These are phyloP conservation scores for Celoporthe dispersa DNA, from an alignment of 2,329 filamentous ascomycete species.

Conservation along the genomic window DNA sequence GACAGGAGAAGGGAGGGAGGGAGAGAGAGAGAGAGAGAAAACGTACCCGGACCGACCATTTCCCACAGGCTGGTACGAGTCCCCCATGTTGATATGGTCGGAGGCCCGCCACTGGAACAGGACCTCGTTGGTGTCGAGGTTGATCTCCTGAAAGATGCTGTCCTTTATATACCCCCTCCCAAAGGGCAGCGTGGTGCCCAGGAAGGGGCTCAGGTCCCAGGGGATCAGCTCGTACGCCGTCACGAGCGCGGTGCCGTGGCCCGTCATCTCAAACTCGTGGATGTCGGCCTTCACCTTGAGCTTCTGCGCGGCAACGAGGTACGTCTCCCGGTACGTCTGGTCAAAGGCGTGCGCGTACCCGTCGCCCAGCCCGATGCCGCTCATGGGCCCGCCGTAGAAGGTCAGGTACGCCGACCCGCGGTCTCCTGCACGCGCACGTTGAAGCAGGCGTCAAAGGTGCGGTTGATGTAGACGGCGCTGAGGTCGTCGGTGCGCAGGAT, in stretches of 20 bases:
- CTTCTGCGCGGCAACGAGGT: slow-evolving; percentile 10
- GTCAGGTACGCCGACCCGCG: slow-evolving; percentile 30
- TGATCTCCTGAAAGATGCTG: slow-evolving; percentile 45
- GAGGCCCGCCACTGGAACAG: slow-evolving; percentile 44
- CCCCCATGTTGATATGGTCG: slow-evolving; percentile 36
- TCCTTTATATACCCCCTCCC: slow-evolving; percentile 37
- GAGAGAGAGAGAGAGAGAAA: not conserved
- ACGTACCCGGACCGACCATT: slow-evolving; percentile 5
- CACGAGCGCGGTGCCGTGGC: slow-evolving; percentile 45
- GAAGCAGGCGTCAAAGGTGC: slow-evolving; percentile 36
- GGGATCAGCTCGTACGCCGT: slow-evolving; percentile 42
- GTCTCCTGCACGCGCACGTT: slow-evolving; percentile 36
- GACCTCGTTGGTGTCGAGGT: slow-evolving; percentile 41
- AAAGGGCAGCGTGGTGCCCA: slow-evolving; percentile 30
- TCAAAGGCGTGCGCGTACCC: slow-evolving; percentile 19
- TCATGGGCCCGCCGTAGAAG: slow-evolving; percentile 32
- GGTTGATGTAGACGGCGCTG: slow-evolving; percentile 45
- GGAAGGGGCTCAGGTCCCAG: slow-evolving; percentile 33
- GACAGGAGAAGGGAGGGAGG: too few relatives aligned
- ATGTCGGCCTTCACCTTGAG: slow-evolving; percentile 37
- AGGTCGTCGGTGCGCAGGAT: slow-evolving; percentile 42
- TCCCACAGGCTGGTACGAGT: slow-evolving; percentile 23
- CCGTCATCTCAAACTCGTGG: slow-evolving; percentile 50
- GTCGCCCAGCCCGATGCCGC: slow-evolving; percentile 21
- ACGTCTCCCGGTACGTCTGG: slow-evolving; percentile 42